Percentiles rank a stretch among this genome's conserved stretches.
Evolutionary conservation across 306 rosid genomes (phyloP).

Genomic region (Sicyos edulis): DNA sequence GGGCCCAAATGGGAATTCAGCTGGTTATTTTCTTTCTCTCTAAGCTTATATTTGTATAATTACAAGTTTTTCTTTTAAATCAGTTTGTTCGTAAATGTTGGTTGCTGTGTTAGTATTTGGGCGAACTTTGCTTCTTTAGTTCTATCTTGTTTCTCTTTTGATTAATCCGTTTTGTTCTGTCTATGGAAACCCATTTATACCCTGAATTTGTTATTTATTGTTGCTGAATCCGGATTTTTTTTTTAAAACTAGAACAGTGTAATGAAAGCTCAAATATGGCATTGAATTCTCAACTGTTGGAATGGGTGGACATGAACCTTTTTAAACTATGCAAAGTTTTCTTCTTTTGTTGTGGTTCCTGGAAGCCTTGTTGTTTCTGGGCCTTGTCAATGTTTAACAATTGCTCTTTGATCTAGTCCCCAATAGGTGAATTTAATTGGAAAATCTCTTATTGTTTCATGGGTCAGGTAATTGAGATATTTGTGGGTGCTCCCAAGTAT

Average conservation of each 20-base stretch:
- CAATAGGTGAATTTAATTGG: too few species aligned
- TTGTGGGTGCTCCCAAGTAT: too few species aligned
- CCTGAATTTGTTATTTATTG: background rate
- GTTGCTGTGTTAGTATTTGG: background rate
- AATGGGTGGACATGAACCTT: background rate
- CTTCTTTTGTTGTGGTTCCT: background rate
- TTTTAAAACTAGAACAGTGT: background rate
- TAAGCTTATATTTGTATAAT: background rate
- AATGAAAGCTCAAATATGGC: background rate
- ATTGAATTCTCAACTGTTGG: background rate
- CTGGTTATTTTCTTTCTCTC: conserved; percentile 35
- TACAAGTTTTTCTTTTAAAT: background rate
- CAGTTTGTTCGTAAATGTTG: background rate
- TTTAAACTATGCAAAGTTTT: background rate
- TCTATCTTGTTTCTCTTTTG: background rate
- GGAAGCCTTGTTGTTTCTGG: background rate
- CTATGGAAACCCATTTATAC: background rate
- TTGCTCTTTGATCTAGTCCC: background rate
- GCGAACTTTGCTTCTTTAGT: background rate
- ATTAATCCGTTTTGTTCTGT: background rate
- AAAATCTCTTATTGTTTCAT: too few species aligned
- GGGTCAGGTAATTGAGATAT: too few species aligned
- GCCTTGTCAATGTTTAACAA: background rate
- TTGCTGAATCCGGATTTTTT: background rate
- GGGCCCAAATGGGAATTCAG: conserved; percentile 48